Conservation (phyloP, 2,329 filamentous ascomycete species). For the Sporothrix inflata region DNA sequence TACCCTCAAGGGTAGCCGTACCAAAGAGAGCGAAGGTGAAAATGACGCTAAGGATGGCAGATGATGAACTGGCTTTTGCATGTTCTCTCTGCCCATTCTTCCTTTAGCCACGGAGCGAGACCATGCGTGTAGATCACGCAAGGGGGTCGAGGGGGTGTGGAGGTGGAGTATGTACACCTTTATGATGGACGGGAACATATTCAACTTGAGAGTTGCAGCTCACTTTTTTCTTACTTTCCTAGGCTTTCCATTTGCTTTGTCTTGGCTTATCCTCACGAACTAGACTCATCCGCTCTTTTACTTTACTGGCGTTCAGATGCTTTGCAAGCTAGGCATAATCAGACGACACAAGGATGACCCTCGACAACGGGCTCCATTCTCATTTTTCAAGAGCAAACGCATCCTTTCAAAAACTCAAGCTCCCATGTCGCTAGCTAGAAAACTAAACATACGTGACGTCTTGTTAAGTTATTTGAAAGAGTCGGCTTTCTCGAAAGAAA, state of each 20-base stretch:
- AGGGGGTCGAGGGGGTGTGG: slow-evolving; percentile 15
- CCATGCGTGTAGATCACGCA: slow-evolving; percentile 28
- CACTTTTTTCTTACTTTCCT: neutral
- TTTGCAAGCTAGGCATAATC: neutral
- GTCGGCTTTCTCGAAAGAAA: neutral
- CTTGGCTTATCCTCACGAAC: neutral
- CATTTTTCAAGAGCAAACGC: neutral
- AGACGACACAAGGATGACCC: neutral
- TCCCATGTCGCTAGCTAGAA: too few relatives aligned
- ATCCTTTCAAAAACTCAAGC: too few relatives aligned
- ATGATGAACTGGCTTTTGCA: neutral
- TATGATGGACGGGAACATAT: neutral
- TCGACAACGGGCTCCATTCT: neutral
- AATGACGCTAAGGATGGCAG: neutral
- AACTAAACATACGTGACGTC: too few relatives aligned
- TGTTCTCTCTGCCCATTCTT: slow-evolving; percentile 15
- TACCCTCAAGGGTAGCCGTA: slow-evolving; percentile 3
- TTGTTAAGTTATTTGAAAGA: too few relatives aligned
- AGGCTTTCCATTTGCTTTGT: neutral
- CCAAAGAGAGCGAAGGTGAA: neutral
- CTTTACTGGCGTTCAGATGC: neutral
- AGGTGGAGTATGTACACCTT: neutral
- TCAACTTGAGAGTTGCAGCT: neutral
- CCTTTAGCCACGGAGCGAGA: slow-evolving; percentile 22
- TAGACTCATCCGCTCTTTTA: neutral